Percentiles rank a stretch among this genome's conserved stretches.
These are phyloP conservation scores for Termitomyces titanicus DNA, from an alignment of 768 basidiomycete species.

Conservation along the genomic window DNA sequence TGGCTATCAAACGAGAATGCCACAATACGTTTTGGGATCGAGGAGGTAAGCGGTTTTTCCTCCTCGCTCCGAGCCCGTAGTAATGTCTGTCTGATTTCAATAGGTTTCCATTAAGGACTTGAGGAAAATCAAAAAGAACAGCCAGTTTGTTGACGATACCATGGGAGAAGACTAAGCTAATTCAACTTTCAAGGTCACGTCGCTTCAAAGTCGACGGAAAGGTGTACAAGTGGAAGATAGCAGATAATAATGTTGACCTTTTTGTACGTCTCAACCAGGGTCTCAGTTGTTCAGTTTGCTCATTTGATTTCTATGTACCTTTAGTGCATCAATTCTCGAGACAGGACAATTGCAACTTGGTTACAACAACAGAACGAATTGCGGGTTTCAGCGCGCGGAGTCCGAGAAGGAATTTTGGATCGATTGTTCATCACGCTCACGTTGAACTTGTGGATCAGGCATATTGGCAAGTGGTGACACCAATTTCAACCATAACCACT, in stretches of 20 bases:
- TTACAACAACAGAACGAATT: conserved; percentile 33
- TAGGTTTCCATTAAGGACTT: conserved; percentile 41
- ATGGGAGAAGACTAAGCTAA: neutral
- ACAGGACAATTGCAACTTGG: conserved; percentile 47
- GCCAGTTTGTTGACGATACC: conserved; percentile 37
- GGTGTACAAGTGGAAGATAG: conserved; percentile 58
- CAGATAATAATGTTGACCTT: conserved; percentile 39
- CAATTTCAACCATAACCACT: neutral
- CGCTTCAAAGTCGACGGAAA: conserved; percentile 45
- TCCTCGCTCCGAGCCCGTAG: too few relatives aligned
- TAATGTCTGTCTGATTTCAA: neutral
- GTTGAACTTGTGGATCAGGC: conserved; percentile 48
- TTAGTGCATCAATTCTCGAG: conserved; percentile 50
- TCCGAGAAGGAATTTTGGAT: conserved; percentile 40
- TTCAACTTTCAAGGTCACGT: conserved; percentile 36
- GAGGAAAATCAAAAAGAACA: conserved; percentile 45
- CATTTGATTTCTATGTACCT: neutral
- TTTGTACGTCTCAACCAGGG: conserved; percentile 32
- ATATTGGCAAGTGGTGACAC: conserved; percentile 39
- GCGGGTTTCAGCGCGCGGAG: conserved; percentile 36
- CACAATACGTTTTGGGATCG: conserved; percentile 45
- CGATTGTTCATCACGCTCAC: conserved; percentile 51
- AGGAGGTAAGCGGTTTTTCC: conserved; percentile 32
- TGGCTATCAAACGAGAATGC: conserved; percentile 46
- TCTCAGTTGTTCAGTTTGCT: neutral